Conservation (phyloP, 257 asterid species). For the Solanum gandarillasii region DNA sequence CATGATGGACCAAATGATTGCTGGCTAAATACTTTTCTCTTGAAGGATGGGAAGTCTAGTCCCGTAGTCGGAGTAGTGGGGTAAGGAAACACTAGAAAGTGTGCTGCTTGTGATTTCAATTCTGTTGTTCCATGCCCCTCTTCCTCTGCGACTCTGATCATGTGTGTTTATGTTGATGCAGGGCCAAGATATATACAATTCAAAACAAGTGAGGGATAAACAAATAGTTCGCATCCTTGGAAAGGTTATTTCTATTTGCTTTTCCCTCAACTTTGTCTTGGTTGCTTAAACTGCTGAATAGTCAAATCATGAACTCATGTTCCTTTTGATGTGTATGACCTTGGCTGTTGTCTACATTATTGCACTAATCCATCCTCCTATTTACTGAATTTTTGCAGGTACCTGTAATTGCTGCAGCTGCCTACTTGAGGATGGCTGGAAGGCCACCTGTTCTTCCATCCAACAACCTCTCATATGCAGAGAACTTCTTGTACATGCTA, state of each 20-base stretch:
- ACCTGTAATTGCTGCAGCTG: conserved; percentile 97
- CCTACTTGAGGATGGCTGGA: conserved; percentile 98
- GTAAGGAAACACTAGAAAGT: not conserved
- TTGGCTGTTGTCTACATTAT: not conserved
- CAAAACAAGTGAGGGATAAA: conserved; percentile 88
- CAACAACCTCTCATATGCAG: conserved; percentile 76
- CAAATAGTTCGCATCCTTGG: conserved; percentile 90
- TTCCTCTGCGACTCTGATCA: not conserved
- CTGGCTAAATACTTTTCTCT: not conserved
- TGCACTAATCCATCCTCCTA: not conserved
- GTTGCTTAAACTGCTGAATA: not conserved
- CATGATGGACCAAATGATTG: not conserved
- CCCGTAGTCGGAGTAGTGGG: not conserved
- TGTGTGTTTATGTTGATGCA: conserved; percentile 8
- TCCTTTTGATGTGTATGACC: not conserved
- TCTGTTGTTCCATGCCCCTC: not conserved
- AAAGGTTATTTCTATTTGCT: conserved; percentile 35
- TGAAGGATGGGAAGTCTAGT: not conserved
- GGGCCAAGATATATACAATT: conserved; percentile 81
- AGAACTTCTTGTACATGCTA: conserved; percentile 97
- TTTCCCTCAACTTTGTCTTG: not conserved
- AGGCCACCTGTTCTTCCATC: conserved; percentile 97
- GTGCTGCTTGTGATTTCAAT: not conserved
- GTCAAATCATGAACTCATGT: not conserved
- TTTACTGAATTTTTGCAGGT: conserved; percentile 38